Base-by-base conservation (phyloP, 352 stramenopile genomes). In the Proteromonas lacertae region DNA sequence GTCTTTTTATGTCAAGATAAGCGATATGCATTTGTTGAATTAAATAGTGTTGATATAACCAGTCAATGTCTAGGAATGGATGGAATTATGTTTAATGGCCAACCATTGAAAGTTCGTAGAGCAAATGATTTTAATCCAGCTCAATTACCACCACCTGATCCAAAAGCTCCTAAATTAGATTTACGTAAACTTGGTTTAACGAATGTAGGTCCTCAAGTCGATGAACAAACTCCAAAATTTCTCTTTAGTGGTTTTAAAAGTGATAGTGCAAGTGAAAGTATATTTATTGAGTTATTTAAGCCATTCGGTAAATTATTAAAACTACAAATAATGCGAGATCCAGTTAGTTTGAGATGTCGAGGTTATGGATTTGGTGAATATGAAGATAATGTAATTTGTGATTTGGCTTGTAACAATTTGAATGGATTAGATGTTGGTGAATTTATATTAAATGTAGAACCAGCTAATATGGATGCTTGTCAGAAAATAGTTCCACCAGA, bases 331-430 rank as follows among this genome's bases (percentile, higher is more conserved):
- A 76, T 94, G 28, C 90, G 86, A 46, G 70, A 89, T 34, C 50
- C 74, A 16, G 69, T 66, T 26, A 64, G 62, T 0, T 79, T 74
- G 35, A 51, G 70, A 20, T 86, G 62, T 17, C 93, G 93, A 53
- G 84, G 84, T 39, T 96, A 94, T 53, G 81, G 67, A 20, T 96
- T 96, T 55, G 89, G 81, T 29, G 79, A 94, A 51, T 96, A 90
- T 57, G 51, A 71, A 32, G 43, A 51, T 21, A 51, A 62, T 17
- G 60, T 42, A 22, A 59, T 86, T 17, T 93, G 77, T 12, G 62
- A 82, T 36, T 59, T 72, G 8, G 80, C 79, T 5, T 79, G 76
- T 24, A 53, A 82, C 17, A 80, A 78, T 7, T 54, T 96, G 17
- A 90, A 94, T 50, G 77, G 81, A 30, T 90, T 96, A 72, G 56